A percentile compares a stretch with the other conserved stretches of the same genome.
These are phyloP conservation scores for Lactifluus subvellereus DNA, from an alignment of 768 basidiomycete genomes.

Conservation along the genomic window DNA sequence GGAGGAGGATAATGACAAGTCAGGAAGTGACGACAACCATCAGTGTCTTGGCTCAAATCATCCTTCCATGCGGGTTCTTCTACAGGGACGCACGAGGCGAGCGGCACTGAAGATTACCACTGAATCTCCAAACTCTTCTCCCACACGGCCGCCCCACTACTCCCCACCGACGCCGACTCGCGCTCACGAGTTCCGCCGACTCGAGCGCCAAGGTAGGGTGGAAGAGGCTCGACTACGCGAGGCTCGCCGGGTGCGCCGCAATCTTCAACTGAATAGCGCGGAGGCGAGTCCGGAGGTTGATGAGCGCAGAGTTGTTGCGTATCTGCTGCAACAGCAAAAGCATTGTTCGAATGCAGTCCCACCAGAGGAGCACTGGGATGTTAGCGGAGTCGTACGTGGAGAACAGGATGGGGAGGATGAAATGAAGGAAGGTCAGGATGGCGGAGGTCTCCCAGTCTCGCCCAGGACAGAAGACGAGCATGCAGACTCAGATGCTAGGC, in stretches of 20 bases:
- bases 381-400: neutral
- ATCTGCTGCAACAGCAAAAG: slow-evolving; percentile 5
- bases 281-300: slow-evolving; percentile 4
- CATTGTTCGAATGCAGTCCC: neutral
- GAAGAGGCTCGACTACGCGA: slow-evolving; percentile 19
- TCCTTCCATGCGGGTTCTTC: neutral
- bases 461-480: neutral
- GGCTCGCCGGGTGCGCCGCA: slow-evolving; percentile 5
- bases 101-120: slow-evolving; percentile 12
- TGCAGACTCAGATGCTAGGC: neutral
- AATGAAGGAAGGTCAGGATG: neutral
- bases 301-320: neutral
- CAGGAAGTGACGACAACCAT: slow-evolving; percentile 1
- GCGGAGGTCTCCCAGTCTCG: neutral
- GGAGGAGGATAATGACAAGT: slow-evolving; percentile 9
- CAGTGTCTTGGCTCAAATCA: neutral
- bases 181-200: slow-evolving; percentile 21
- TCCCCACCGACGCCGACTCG: slow-evolving; percentile 28
- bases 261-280: neutral
- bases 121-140: slow-evolving; percentile 7
- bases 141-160: slow-evolving; percentile 12
- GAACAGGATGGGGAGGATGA: neutral
- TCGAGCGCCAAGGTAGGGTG: slow-evolving; percentile 15
- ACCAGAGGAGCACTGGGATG: neutral
- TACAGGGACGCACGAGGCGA: neutral